Conservation (phyloP, 2,329 filamentous ascomycete species). For the Pseudogymnoascus sp. region DNA sequence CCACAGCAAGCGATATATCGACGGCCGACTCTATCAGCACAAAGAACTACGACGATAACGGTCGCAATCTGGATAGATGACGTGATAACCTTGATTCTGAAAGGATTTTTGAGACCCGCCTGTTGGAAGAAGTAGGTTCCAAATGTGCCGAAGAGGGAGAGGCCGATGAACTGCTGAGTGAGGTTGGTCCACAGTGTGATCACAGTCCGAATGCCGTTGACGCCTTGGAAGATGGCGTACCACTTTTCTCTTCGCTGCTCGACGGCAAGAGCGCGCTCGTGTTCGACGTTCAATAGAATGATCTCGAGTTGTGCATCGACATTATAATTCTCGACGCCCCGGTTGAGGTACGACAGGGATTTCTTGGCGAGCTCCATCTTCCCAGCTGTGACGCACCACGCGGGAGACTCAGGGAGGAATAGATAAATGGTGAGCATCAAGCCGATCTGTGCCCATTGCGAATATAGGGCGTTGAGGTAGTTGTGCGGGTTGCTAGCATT, state of each 20-base stretch:
- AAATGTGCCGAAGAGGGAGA: conserved; percentile 20
- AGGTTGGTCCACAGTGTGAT: conserved; percentile 23
- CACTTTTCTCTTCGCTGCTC: conserved; percentile 26
- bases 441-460: conserved; percentile 40
- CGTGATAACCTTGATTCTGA: conserved; percentile 36
- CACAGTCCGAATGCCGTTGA: conserved; percentile 25
- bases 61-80: conserved; percentile 31
- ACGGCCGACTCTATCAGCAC: conserved; percentile 12
- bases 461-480: conserved; percentile 36
- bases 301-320: conserved; percentile 25
- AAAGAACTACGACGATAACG: conserved; percentile 13
- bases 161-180: conserved; percentile 19
- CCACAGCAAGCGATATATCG: conserved; percentile 12
- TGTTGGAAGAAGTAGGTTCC: conserved; percentile 28
- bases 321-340: conserved; percentile 24
- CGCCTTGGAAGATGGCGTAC: conserved; percentile 28
- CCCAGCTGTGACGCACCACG: conserved; percentile 27
- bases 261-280: conserved; percentile 21
- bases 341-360: conserved; percentile 17
- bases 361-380: conserved; percentile 20
- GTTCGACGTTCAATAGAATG: conserved; percentile 22
- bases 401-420: conserved; percentile 35
- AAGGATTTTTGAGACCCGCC: conserved; percentile 35
- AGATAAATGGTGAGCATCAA: conserved; percentile 34
- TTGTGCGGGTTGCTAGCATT: conserved; percentile 27